Evolutionary conservation across 2,329 filamentous ascomycete species (phyloP).

Genomic region (Fusarium praegraminearum): DNA sequence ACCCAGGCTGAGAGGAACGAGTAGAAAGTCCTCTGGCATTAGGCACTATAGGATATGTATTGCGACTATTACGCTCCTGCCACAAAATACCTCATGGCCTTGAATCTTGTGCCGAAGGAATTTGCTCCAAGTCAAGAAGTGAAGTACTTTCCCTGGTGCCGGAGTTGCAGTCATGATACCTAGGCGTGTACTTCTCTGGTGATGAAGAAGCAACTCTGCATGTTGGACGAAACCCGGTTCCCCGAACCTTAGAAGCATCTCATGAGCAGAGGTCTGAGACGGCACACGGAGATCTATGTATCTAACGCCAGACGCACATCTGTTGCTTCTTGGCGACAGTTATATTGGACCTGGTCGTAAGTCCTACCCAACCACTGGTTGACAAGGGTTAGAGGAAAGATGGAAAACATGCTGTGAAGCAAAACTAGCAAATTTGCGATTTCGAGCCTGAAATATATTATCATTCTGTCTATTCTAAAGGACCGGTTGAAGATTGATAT

Average conservation of each 20-base stretch:
- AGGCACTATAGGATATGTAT: slow-evolving; percentile 13
- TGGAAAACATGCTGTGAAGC: background rate
- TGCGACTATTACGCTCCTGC: background rate
- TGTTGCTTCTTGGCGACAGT: too few species aligned
- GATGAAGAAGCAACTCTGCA: too few species aligned
- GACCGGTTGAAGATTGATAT: background rate
- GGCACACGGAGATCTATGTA: too few species aligned
- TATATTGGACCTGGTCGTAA: too few species aligned
- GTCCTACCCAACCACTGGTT: too few species aligned
- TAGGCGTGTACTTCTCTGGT: too few species aligned
- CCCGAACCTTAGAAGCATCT: too few species aligned
- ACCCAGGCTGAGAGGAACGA: background rate
- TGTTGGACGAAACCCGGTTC: too few species aligned
- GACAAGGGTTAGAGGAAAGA: background rate
- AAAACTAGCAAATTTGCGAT: background rate
- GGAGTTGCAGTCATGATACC: too few species aligned
- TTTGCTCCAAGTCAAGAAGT: background rate
- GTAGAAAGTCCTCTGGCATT: background rate
- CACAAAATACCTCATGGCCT: background rate
- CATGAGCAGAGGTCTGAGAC: too few species aligned
- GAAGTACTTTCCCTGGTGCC: too few species aligned
- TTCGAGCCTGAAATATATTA: background rate
- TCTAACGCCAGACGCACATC: too few species aligned
- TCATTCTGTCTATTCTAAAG: background rate
- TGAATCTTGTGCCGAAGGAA: slow-evolving; percentile 6